Base-by-base conservation (phyloP, 129 eudicot genomes). In the Logfia minima region DNA sequence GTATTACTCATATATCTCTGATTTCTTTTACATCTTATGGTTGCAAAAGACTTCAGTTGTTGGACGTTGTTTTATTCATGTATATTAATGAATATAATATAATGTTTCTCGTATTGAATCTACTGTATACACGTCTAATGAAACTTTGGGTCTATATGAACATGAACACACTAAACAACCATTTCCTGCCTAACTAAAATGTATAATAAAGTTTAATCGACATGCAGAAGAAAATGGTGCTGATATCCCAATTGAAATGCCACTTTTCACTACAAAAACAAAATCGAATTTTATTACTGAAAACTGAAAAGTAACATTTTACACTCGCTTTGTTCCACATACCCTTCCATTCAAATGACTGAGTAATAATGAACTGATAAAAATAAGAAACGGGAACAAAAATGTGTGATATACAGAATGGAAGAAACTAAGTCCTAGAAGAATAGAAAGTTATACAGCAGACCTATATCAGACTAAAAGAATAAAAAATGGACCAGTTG, bases 281-380 rank as follows among this genome's bases (percentile, higher is more conserved):
- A 22, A 5, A 66, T 21, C 55, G 3, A 48, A 48, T 48, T 21
- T 77, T 55, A 35, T 55, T 68, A 68, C 16, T 52, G n/a, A 55
- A 67, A 67, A 37, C 16, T 52, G n/a, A 55, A 67, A 67, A 37
- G 11, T 48, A 68, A 77, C 28, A 43, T 23, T 68, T 53, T 48
- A 51, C 80, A 76, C 66, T 76, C 66, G 48, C 52, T 76, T 66
- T 48, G 69, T 24, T 58, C 39, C 75, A 37, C 53, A 52, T 66
- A 66, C 66, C 55, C 66, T 23, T 68, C 45, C 81, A 7, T 59
- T 69, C 48, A 77, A 68, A 68, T 68, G 62, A 69, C 37, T 34
- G 37, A 34, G 37, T 34, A 34, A 58, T 58, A 13, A 43, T n/a
- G 16, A 70, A 41, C 29, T n/a, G 35, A 29, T 60, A 24, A 26